A percentile compares a stretch with the other conserved stretches of the same genome.
phyloP scores from a whole-genome alignment of 345 rosid genomes.

The Camelina neglecta region DNA sequence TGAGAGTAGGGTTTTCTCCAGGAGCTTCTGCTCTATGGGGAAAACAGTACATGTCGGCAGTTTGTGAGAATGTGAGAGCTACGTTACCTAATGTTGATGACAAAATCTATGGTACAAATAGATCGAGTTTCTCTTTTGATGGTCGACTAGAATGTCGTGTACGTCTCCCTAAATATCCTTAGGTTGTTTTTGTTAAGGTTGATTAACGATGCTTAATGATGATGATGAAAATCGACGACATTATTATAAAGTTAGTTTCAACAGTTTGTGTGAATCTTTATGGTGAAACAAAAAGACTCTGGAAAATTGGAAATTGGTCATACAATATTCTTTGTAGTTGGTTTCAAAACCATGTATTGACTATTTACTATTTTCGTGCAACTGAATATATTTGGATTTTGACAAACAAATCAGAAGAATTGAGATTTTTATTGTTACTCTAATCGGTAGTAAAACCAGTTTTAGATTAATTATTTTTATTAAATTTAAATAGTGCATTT shows the following conservation, averaged over 20 bases:
- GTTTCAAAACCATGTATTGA: background rate
- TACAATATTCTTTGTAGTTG: background rate
- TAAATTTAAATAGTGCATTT: too few species aligned
- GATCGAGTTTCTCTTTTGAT: slow-evolving; percentile 27
- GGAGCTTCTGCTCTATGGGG: slow-evolving; percentile 34
- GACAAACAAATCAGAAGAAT: slow-evolving; percentile 2
- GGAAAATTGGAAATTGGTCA: background rate
- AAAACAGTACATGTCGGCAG: slow-evolving; percentile 35
- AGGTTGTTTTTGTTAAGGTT: background rate
- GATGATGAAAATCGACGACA: background rate
- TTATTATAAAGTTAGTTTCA: background rate
- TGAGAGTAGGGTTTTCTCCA: slow-evolving; percentile 38
- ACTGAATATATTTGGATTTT: background rate
- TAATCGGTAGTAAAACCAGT: too few species aligned
- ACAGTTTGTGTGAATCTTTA: background rate
- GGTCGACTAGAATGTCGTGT: slow-evolving; percentile 35
- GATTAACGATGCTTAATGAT: background rate
- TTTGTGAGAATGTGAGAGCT: slow-evolving; percentile 32
- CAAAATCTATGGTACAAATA: background rate
- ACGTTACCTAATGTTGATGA: slow-evolving; percentile 21
- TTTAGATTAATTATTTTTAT: too few species aligned
- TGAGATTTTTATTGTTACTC: background rate
- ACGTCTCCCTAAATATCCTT: slow-evolving; percentile 31
- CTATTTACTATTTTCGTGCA: background rate
- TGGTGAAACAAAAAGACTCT: background rate